Evolutionary conservation across 345 rosid species (phyloP), one percentile per base, ranked within the genome.

Genomic region (Iberis pinnata): DNA sequence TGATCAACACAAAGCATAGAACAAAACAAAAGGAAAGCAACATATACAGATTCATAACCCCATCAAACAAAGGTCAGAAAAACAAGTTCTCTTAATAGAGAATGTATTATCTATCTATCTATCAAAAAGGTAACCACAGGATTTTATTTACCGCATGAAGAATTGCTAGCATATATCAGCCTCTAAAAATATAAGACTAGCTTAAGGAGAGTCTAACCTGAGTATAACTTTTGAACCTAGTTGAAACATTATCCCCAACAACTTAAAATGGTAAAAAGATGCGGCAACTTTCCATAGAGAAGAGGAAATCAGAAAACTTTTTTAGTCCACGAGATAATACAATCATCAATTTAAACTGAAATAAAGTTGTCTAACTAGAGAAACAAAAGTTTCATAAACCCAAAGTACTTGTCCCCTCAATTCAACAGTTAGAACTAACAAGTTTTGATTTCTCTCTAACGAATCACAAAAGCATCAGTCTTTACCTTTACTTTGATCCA

Each of bases 401-500:
- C n/a, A 20, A 22, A 64, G n/a, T n/a, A n/a, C n/a, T n/a, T n/a
- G 17, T 12, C 15, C 39, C 0, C 42, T 19, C 33, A 15, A 36
- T 18, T 33, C 43, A 32, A 42, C 35, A 65, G 35, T 27, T 41
- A 54, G 36, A 49, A 31, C 29, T 3, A 39, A 49, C 42, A 47
- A 47, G 17, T 22, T 64, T 33, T 32, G 8, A 52, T 22, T 6
- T 27, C 43, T 52, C 18, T 35, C 69, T 10, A n/a, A 10, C 29
- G 46, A 27, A 58, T 36, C 17, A 47, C 14, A 2, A 10, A 49
- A 29, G 32, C 46, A 66, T 15, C 19, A 45, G 2, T 47, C 40
- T 54, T 40, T 67, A 92, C 99, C 97, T 83, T 81, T 80, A 56
- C 83, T 81, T 49, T 72, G 75, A 72, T 78, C 79, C 38, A 75